These are phyloP conservation scores for Suillus subalutaceus DNA, from an alignment of 768 basidiomycete species.

Conservation along the genomic window DNA sequence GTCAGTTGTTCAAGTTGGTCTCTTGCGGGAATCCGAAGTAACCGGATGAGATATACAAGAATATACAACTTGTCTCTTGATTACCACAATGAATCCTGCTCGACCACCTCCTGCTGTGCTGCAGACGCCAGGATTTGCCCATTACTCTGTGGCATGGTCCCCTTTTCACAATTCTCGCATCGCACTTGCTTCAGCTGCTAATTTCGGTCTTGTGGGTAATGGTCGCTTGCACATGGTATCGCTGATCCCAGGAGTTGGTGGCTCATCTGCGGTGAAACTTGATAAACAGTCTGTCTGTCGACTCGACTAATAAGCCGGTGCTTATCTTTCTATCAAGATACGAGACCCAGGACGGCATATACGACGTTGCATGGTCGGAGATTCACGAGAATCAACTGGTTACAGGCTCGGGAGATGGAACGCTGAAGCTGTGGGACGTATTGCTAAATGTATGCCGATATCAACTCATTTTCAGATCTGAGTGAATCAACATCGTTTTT, in stretches of 20 bases:
- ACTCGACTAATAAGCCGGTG: constrained; percentile 2
- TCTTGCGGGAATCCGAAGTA: background rate
- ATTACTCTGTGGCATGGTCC: constrained; percentile 82
- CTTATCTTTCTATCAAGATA: constrained; percentile 53
- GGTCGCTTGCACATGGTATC: constrained; percentile 80
- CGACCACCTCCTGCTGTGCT: constrained; percentile 49
- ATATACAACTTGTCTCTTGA: background rate
- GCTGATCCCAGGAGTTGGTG: constrained; percentile 49
- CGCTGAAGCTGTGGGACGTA: constrained; percentile 88
- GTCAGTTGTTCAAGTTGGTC: background rate
- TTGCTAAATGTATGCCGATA: constrained; percentile 68
- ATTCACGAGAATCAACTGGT: constrained; percentile 92
- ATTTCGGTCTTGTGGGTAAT: constrained; percentile 95
- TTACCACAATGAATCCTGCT: constrained; percentile 36
- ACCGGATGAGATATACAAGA: background rate
- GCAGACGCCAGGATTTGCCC: constrained; percentile 83
- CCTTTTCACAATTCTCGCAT: constrained; percentile 78
- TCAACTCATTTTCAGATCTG: background rate
- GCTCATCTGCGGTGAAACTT: constrained; percentile 47
- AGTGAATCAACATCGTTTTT: constrained; percentile 25
- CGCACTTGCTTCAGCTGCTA: constrained; percentile 83
- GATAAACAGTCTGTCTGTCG: constrained; percentile 66
- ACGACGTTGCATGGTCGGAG: constrained; percentile 95
- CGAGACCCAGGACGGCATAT: constrained; percentile 88
- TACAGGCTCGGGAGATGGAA: constrained; percentile 88